Evolutionary conservation across 495 filamentous ascomycete genomes (phyloP), one percentile per base, ranked within the genome.

Genomic region (Corynascus novoguineensis): DNA sequence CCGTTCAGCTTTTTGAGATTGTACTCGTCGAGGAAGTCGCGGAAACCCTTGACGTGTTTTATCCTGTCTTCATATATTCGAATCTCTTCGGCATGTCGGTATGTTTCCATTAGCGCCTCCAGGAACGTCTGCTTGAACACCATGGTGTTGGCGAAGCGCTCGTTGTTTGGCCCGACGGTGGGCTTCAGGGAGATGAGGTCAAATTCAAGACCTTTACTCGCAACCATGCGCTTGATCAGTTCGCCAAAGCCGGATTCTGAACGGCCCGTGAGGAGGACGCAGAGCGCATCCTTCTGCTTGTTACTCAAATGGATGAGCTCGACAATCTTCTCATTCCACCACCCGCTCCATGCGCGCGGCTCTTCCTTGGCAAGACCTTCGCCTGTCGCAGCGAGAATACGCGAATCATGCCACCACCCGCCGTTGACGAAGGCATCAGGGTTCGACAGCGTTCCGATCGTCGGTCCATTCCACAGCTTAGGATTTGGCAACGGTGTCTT

Each of bases 291-390:
- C 57, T 89, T 86, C 65, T 97, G 92, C 65, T 89, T 70, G 79
- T 89, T 89, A 64, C 86, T 92, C 49, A 97, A 77, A 66, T 78
- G 69, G 2, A 96, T 88, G 28, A 99, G 77, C 60, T 88, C 79
- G 41, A 93, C 86, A 64, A 99, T 88, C 62, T 86, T 81, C 64
- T 99, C 91, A 63, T 97, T 97, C 95, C 95, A 99, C 90, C 90
- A 99, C 14, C 91, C 91, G 48, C 86, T 70, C 95, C 95, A 99
- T 4, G 80, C 89, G 15, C 82, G 83, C 41, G 79, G 75, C 68
- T 97, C 92, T 71, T 97, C 93, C 29, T 81, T 79, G 40, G 90
- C 90, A 5, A 86, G 65, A 3, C 95, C 93, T 57, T 89, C 83
- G 21, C 93, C 93, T 3, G 90, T 96, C 4, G 92, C 86, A 22